Evolutionary conservation across 2,329 filamentous ascomycete genomes (phyloP), one percentile per base, ranked within the genome.

Genomic region (Byssochlamys sp.): DNA sequence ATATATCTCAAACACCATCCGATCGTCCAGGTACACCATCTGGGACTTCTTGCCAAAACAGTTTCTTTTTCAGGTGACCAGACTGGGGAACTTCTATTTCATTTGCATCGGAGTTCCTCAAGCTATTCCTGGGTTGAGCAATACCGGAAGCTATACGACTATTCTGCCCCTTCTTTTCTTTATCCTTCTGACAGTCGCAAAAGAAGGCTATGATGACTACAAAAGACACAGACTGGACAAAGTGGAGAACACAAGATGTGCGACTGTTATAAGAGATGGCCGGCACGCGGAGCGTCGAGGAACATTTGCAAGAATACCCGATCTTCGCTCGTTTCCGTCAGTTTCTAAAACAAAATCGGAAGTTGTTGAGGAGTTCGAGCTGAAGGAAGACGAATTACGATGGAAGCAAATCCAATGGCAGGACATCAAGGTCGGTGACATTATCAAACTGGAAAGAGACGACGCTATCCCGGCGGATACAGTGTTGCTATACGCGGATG

Each of bases 51-150:
- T 95, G 4, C 90, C 90, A 0, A 86, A 87, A 61, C 90, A 95
- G 71, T 76, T 95, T 5, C 80, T 90, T 56, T 91, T 89, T 56
- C 90, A 95, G 70, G 92, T 94, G 67, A 90, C 87, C 61, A 92
- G 94, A 69, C 78, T 95, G 48, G 89, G 89, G 61, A 95, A 95
- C 75, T 91, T 92, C 66, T 95, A 95, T 74, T 95, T 95, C 69
- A 78, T 95, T 25, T 81, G 89, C 60, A 85, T 95, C 64, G 88
- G 87, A 61, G 85, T 91, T 61, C 74, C 94, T 55, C 90, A 95
- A 69, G 84, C 91, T 80, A 88, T 95, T 67, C 90, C 90, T 4
- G 88, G 87, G 26, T 78, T 95, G 29, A 91, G 88, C 68, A 92
- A 90, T 3, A 92, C 90, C 6, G 90, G 90, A 61, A 85, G 79